phyloP scores from a whole-genome alignment of 345 rosid genomes.

The Salix dunnii region DNA sequence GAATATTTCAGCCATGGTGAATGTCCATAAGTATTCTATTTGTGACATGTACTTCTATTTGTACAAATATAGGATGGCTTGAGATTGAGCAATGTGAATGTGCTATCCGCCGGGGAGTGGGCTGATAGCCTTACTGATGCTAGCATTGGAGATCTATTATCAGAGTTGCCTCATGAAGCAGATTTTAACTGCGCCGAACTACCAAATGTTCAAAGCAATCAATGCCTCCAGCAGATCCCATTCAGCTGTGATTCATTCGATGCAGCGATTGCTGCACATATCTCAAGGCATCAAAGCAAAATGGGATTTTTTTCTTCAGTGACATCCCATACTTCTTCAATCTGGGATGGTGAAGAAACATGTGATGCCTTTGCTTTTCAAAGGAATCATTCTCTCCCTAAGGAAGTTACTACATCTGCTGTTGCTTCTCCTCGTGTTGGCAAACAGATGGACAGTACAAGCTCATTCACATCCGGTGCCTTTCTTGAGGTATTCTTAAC shows the following conservation, averaged over 20 bases:
- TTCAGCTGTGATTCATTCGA: conserved; percentile 95
- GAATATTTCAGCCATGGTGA: background rate
- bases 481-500: conserved; percentile 40
- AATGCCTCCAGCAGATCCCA: conserved; percentile 53
- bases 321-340: conserved; percentile 52
- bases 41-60: conserved; percentile 14
- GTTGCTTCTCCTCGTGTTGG: conserved; percentile 31
- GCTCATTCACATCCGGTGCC: conserved; percentile 22
- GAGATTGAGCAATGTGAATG: conserved; percentile 33
- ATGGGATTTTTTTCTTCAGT: conserved; percentile 34
- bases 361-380: conserved; percentile 93
- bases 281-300: conserved; percentile 71
- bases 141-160: conserved; percentile 85
- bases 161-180: conserved; percentile 56
- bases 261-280: conserved; percentile 97
- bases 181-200: conserved; percentile 37
- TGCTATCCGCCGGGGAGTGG: conserved; percentile 80
- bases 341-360: conserved; percentile 98
- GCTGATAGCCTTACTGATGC: conserved; percentile 93
- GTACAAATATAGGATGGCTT: conserved; percentile 37
- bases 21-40: background rate
- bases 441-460: conserved; percentile 27
- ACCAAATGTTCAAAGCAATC: conserved; percentile 41
- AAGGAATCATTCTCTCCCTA: conserved; percentile 27
- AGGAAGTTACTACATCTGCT: conserved; percentile 33